Percentiles rank a stretch among this genome's conserved stretches.
phyloP scores from a whole-genome alignment of 2,329 filamentous ascomycete genomes.

The Colletotrichum trifolii region DNA sequence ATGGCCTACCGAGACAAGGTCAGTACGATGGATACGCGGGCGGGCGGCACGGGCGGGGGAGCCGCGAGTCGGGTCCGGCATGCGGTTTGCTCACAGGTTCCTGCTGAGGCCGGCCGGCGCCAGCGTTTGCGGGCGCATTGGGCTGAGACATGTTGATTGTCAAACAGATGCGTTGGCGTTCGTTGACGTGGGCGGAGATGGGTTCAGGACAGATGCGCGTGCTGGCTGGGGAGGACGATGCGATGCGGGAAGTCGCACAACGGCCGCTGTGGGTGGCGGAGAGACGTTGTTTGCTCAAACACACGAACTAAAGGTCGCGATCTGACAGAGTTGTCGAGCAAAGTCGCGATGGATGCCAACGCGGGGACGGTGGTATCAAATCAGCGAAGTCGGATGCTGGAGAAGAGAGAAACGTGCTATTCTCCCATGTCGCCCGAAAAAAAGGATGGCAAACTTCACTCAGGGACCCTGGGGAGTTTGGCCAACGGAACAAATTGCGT shows the following conservation, averaged over 20 bases:
- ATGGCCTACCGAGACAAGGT: constrained; percentile 45
- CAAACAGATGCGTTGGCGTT: constrained; percentile 8
- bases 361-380: constrained; percentile 10
- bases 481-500: constrained; percentile 27
- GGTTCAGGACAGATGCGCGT: constrained; percentile 25
- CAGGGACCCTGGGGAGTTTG: constrained; percentile 16
- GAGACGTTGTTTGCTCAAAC: constrained; percentile 15
- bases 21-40: constrained; percentile 11
- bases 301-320: constrained; percentile 11
- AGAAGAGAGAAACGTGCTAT: constrained; percentile 14
- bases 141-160: constrained; percentile 29
- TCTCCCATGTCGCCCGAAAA: background rate
- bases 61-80: too few relatives aligned
- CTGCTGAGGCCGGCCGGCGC: constrained; percentile 27
- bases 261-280: constrained; percentile 6
- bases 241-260: constrained; percentile 16
- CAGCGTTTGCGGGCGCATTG: constrained; percentile 23
- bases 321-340: constrained; percentile 15
- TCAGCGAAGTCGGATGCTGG: constrained; percentile 30
- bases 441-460: constrained; percentile 18
- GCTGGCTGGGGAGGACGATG: constrained; percentile 6
- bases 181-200: background rate
- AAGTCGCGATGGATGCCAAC: constrained; percentile 14
- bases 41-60: background rate
- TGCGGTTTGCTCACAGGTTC: constrained; percentile 34